Conservation (phyloP, 2,329 filamentous ascomycete species). For the Colletotrichum chrysophilum region DNA sequence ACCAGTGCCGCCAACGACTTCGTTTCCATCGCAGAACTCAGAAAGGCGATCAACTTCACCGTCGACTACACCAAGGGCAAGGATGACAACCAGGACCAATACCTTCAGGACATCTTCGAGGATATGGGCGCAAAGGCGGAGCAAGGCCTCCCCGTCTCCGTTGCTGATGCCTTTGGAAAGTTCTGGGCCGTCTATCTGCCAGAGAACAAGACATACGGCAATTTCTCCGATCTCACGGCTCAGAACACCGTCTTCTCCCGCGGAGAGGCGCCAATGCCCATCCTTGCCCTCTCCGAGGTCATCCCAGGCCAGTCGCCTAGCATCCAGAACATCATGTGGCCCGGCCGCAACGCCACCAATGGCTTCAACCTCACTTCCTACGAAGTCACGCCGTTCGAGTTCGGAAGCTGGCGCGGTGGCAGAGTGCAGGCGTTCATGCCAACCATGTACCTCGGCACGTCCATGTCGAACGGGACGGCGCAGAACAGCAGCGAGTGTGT, state of each 20-base stretch:
- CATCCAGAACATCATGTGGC: slow-evolving; percentile 31
- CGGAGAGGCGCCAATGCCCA: slow-evolving; percentile 32
- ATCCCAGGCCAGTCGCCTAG: slow-evolving; percentile 30
- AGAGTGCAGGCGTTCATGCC: slow-evolving; percentile 33
- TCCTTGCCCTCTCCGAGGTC: slow-evolving; percentile 30
- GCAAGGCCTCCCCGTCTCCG: slow-evolving; percentile 28
- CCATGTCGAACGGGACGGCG: slow-evolving; percentile 27
- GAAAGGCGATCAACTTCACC: slow-evolving; percentile 28
- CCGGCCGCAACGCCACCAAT: slow-evolving; percentile 27
- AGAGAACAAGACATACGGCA: slow-evolving; percentile 13
- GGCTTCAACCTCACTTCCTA: slow-evolving; percentile 35
- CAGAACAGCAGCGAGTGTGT: slow-evolving; percentile 32
- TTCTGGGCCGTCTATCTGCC: slow-evolving; percentile 31
- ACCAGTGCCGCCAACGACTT: slow-evolving; percentile 31
- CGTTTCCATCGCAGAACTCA: slow-evolving; percentile 20
- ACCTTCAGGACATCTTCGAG: slow-evolving; percentile 25
- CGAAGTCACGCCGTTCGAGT: slow-evolving; percentile 36
- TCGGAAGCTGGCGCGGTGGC: slow-evolving; percentile 34
- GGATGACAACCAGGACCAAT: slow-evolving; percentile 16
- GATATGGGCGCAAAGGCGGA: slow-evolving; percentile 27
- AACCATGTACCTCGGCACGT: slow-evolving; percentile 31
- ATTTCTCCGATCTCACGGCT: slow-evolving; percentile 28
- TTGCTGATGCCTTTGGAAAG: slow-evolving; percentile 29
- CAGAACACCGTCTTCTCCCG: slow-evolving; percentile 20
- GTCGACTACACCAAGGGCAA: slow-evolving; percentile 22